Base-by-base conservation (phyloP, 768 basidiomycete species). In the Panellus pusillus region DNA sequence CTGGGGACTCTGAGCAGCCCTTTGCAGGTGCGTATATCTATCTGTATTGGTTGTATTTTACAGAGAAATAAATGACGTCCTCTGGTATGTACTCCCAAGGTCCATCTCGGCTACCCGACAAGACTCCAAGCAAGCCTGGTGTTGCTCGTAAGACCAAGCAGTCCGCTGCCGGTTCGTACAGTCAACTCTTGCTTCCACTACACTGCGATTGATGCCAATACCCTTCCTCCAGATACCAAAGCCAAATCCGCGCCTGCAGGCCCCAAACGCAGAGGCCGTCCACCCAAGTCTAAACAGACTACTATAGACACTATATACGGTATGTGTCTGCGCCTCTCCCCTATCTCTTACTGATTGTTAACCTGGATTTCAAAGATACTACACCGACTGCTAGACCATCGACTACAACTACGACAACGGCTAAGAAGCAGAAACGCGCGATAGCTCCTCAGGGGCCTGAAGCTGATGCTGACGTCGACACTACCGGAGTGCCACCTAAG, bases 91-190 rank as follows among this genome's bases (percentile, higher is more conserved):
- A 6, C 24, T 24, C 14, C 11, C 20, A 44, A 55, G 58, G 53
- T 31, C 58, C 53, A 18, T 59, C 53, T 28, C 57, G 48, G 4
- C 48, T 54, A 14, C 44, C 44, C 4, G 18, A 32, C 40, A 42
- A 53, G 43, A 19, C 44, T 6, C 13, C 44, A 1, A 53, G 19
- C 14, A 52, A 58, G 28, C 42, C 42, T 36, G n/a, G n/a, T n/a
- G 18, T 36, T 27, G 42, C 52, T 31, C 49, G 57, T 9, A 54
- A 54, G 32, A 31, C 42, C 44, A 58, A 59, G 49, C 51, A 59
- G 28, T 11, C 37, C 18, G 47, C 49, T 19, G 42, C 47, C 28
- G 57, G 57, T 59, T 20, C 6, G 49, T n/a, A 18, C 1, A 18
- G 27, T 43, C 11, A 24, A 7, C 2, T 13, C 9, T 9, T 44